Evolutionary conservation across 805 yeast species (phyloP).

Genomic region (Brettanomyces nanus): DNA sequence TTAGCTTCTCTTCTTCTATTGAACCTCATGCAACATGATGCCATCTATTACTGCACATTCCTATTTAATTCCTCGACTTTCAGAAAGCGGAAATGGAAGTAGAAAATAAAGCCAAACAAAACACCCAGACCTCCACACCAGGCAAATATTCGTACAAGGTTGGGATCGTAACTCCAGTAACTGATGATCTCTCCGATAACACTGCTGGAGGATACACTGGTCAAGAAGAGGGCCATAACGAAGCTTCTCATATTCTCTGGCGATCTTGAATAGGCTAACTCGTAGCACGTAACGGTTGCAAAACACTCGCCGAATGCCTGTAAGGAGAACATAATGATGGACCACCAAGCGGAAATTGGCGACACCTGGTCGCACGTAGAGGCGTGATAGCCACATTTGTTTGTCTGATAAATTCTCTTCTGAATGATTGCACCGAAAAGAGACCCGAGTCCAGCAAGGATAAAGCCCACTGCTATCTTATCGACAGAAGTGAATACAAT

Average conservation of each 20-base stretch:
- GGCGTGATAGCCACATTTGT: constrained; percentile 36
- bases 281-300: constrained; percentile 43
- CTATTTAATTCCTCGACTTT: too few relatives aligned
- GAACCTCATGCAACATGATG: too few relatives aligned
- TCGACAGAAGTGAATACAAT: constrained; percentile 35
- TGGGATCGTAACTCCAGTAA: constrained; percentile 32
- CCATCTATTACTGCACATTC: too few relatives aligned
- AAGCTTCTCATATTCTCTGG: constrained; percentile 44
- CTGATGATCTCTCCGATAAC: constrained; percentile 34
- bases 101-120: constrained; percentile 18
- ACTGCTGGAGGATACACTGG: constrained; percentile 38
- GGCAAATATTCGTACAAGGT: constrained; percentile 29
- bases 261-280: constrained; percentile 44
- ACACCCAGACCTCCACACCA: constrained; percentile 28
- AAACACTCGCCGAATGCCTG: constrained; percentile 48
- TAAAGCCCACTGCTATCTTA: constrained; percentile 40
- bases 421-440: constrained; percentile 42
- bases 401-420: constrained; percentile 32
- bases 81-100: constrained; percentile 8
- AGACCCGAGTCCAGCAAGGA: constrained; percentile 36
- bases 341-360: constrained; percentile 27
- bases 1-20: too few relatives aligned
- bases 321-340: constrained; percentile 27
- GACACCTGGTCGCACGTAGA: constrained; percentile 19
- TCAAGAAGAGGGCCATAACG: constrained; percentile 33